A percentile compares a stretch with the other conserved stretches of the same genome.
Conservation (phyloP, 2,329 filamentous ascomycete genomes). For the Alternaria rosae region DNA sequence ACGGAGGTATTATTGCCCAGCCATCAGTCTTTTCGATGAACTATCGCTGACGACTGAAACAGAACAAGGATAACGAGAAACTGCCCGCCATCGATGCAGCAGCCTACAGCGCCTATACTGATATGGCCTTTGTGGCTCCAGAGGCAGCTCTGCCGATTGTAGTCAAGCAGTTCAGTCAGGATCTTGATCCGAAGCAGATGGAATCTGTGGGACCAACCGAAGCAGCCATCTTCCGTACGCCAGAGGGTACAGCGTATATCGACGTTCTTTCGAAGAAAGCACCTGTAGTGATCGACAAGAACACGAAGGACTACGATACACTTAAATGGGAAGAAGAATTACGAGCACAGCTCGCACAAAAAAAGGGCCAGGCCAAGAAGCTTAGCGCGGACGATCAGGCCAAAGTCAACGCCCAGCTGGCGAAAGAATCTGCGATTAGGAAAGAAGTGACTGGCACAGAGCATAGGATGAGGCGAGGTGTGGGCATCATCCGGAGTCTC, state of each 20-base stretch:
- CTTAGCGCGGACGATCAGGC: conserved; percentile 86
- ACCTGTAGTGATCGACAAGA: conserved; percentile 79
- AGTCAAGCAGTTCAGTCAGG: conserved; percentile 74
- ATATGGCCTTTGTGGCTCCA: conserved; percentile 92
- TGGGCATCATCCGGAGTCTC: conserved; percentile 84
- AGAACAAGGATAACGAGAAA: conserved; percentile 32
- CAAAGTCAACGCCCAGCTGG: conserved; percentile 89
- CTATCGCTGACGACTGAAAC: conserved; percentile 3
- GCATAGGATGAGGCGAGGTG: conserved; percentile 77
- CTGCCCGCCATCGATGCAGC: conserved; percentile 65
- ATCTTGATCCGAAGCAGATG: conserved; percentile 75
- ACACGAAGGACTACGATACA: conserved; percentile 92
- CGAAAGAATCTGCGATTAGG: conserved; percentile 84
- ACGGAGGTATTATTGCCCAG: conserved; percentile 61
- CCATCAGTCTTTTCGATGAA: conserved; percentile 15
- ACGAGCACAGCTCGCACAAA: conserved; percentile 83
- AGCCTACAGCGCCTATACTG: conserved; percentile 84
- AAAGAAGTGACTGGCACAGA: conserved; percentile 73
- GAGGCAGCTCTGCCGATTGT: conserved; percentile 79
- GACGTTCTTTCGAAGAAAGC: conserved; percentile 89
- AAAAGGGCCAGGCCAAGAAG: conserved; percentile 91
- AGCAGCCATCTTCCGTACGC: conserved; percentile 89
- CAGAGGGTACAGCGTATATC: conserved; percentile 85
- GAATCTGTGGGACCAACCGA: conserved; percentile 81
- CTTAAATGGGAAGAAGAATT: conserved; percentile 97